Conservation (phyloP, 371 early-diverging fungal genomes). For the Capniomyces stellatus region DNA sequence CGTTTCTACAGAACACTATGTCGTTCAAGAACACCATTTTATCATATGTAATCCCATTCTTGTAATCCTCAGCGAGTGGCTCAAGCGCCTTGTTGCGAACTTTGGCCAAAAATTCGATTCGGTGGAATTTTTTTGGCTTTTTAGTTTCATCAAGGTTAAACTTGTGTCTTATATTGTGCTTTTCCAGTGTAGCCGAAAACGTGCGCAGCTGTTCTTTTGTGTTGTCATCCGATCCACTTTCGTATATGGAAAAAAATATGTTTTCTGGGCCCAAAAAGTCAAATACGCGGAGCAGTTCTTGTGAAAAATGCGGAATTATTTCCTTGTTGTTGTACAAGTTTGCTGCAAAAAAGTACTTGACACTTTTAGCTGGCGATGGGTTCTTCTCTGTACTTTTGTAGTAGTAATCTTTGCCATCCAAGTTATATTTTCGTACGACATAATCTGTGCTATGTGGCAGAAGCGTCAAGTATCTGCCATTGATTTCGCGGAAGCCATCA, state of each 20-base stretch:
- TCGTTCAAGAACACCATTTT: constrained; percentile 29
- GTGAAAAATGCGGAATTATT: constrained; percentile 21
- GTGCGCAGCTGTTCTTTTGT: constrained; percentile 16
- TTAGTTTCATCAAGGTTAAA: constrained; percentile 6
- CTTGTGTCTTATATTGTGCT: constrained; percentile 11
- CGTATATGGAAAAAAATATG: constrained; percentile 23
- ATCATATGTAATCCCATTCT: background rate
- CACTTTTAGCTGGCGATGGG: too few relatives aligned
- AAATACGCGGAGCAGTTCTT: constrained; percentile 16
- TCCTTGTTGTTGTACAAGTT: constrained; percentile 24
- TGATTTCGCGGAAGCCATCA: background rate
- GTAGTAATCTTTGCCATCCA: too few relatives aligned
- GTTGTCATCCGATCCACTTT: constrained; percentile 23
- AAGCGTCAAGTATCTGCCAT: background rate
- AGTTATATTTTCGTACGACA: too few relatives aligned
- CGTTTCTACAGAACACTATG: constrained; percentile 27
- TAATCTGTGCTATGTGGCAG: too few relatives aligned
- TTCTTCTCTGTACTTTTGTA: too few relatives aligned
- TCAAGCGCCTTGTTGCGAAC: constrained; percentile 26
- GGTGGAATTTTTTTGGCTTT: constrained; percentile 10
- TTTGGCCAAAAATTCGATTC: constrained; percentile 30
- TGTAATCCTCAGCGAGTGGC: constrained; percentile 10
- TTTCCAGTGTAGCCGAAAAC: constrained; percentile 7
- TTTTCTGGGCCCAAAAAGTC: constrained; percentile 11
- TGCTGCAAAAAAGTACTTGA: constrained; percentile 16